Percentiles rank a stretch among this genome's conserved stretches.
These are phyloP conservation scores for Scutellaria galericulata DNA, from an alignment of 257 asterid genomes.

Conservation along the genomic window DNA sequence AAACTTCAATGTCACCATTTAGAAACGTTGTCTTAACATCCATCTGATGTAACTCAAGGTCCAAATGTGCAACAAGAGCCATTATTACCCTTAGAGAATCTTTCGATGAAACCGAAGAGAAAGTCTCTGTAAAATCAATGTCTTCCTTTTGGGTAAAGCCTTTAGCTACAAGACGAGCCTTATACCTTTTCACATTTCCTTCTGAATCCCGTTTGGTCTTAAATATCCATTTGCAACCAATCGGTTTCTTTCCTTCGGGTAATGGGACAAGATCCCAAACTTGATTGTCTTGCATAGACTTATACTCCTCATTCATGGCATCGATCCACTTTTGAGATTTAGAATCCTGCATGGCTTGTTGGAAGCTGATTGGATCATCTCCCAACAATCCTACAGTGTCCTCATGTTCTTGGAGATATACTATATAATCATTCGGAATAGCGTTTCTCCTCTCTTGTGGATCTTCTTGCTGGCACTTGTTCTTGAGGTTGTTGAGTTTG, in stretches of 20 bases:
- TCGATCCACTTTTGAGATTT: too few relatives aligned
- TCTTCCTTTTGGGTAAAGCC: not conserved
- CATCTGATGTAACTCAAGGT: constrained; percentile 2
- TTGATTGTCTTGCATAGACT: too few relatives aligned
- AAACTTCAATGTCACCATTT: not conserved
- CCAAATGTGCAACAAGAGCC: not conserved
- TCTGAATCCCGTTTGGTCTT: not conserved
- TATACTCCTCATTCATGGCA: too few relatives aligned
- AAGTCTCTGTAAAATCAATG: too few relatives aligned
- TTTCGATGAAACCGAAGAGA: not conserved
- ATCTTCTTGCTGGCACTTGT: not conserved
- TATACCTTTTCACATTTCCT: not conserved
- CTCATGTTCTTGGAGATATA: constrained; percentile 5
- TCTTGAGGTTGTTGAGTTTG: not conserved
- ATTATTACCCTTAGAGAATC: constrained; percentile 6
- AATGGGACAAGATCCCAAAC: too few relatives aligned
- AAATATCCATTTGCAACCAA: constrained; percentile 8
- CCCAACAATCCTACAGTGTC: not conserved
- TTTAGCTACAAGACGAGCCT: constrained; percentile 10
- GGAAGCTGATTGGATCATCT: not conserved
- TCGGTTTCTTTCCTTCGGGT: not conserved
- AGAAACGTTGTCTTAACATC: not conserved
- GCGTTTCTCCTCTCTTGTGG: constrained; percentile 1
- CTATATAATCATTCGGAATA: not conserved
- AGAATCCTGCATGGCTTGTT: too few relatives aligned